Percentiles rank a stretch among this genome's conserved stretches.
These are phyloP conservation scores for Cyclotella kingstonii DNA, from an alignment of 108 stramenopile genomes.

Conservation along the genomic window DNA sequence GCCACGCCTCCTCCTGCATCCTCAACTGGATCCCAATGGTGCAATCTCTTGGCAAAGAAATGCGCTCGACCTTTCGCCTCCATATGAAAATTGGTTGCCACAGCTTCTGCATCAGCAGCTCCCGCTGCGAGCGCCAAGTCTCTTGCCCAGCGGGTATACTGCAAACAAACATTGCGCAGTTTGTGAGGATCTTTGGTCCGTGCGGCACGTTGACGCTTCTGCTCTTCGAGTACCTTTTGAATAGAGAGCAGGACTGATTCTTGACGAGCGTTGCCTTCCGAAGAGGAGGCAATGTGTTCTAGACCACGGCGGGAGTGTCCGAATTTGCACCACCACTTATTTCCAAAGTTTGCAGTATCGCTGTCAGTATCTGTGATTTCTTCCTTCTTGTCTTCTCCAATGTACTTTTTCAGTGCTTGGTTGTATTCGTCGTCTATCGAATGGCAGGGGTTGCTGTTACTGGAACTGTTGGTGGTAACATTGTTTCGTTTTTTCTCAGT, in stretches of 20 bases:
- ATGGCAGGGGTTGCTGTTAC: no score
- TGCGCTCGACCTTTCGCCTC: conserved; percentile 28
- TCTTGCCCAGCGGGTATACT: conserved; percentile 81
- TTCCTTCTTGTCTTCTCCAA: conserved; percentile 9
- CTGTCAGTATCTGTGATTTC: not conserved
- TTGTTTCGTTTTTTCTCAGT: not conserved
- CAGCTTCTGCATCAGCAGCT: conserved; percentile 78
- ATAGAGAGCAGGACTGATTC: conserved; percentile 64
- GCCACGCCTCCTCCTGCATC: conserved; percentile 30
- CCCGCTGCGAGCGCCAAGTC: conserved; percentile 79
- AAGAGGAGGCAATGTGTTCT: conserved; percentile 80
- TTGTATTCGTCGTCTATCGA: conserved; percentile 22
- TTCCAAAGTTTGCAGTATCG: conserved; percentile 13
- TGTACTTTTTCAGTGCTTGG: conserved; percentile 28
- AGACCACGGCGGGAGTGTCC: conserved; percentile 86
- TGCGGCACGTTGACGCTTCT: conserved; percentile 61
- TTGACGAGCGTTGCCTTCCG: conserved; percentile 80
- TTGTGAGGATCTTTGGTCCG: conserved; percentile 75
- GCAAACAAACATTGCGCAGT: conserved; percentile 62
- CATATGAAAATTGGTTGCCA: conserved; percentile 57
- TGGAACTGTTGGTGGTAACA: not conserved
- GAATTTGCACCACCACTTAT: conserved; percentile 86
- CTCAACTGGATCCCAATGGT: not conserved
- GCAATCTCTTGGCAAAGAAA: conserved; percentile 31
- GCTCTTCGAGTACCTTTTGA: conserved; percentile 69